A percentile compares a stretch with the other conserved stretches of the same genome.
Conservation (phyloP, 441 rosid genomes). For the Euphorbia schlechtendalii region DNA sequence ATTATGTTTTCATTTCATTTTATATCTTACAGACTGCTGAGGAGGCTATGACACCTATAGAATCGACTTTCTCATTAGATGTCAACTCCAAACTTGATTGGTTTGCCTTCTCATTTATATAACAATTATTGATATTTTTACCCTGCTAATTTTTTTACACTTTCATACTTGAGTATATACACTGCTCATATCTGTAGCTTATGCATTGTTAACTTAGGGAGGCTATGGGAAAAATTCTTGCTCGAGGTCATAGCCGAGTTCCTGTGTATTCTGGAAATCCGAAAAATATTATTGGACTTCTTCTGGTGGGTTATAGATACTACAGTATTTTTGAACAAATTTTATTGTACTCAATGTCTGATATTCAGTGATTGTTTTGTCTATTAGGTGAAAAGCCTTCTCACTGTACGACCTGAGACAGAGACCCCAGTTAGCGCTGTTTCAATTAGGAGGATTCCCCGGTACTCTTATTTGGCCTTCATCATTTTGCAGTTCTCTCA, state of each 20-base stretch:
- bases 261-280: conserved; percentile 90
- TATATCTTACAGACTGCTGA: conserved; percentile 69
- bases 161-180: neutral
- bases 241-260: conserved; percentile 94
- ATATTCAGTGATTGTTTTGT: conserved; percentile 7
- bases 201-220: conserved; percentile 52
- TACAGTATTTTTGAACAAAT: too few species aligned
- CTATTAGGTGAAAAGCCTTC: conserved; percentile 81
- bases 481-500: neutral
- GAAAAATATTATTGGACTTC: conserved; percentile 83
- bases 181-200: conserved; percentile 5
- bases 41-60: conserved; percentile 99
- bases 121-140: too few species aligned
- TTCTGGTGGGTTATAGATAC: conserved; percentile 51
- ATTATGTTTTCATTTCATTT: conserved; percentile 10
- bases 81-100: conserved; percentile 94
- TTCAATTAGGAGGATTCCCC: conserved; percentile 86
- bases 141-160: conserved; percentile 5
- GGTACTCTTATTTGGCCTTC: conserved; percentile 29
- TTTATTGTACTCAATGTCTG: conserved; percentile 8
- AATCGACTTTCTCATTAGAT: conserved; percentile 86
- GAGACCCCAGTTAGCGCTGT: conserved; percentile 95
- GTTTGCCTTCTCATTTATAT: conserved; percentile 33
- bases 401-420: conserved; percentile 93
- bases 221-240: conserved; percentile 94